Conservation (phyloP, 441 rosid genomes). For the Omphalea diandra region DNA sequence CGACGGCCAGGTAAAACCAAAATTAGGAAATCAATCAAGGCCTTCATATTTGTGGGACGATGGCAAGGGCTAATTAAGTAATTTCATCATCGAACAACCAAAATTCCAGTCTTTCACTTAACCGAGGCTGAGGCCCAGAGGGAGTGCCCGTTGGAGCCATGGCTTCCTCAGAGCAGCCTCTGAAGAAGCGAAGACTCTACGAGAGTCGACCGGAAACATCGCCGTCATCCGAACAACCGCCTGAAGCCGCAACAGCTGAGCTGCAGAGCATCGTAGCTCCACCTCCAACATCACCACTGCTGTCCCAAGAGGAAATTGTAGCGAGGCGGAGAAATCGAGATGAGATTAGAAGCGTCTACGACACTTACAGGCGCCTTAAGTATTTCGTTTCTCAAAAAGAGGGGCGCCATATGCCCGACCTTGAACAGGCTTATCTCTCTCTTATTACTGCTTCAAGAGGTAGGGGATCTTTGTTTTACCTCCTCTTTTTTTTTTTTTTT, state of each 20-base stretch:
- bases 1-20: too few relatives aligned
- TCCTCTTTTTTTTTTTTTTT: not conserved
- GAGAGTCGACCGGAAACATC: slow-evolving; percentile 25
- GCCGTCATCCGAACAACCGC: slow-evolving; percentile 21
- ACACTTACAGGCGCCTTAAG: slow-evolving; percentile 70
- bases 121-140: not conserved
- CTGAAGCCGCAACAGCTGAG: slow-evolving; percentile 31
- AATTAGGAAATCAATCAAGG: too few relatives aligned
- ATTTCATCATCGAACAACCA: slow-evolving; percentile 2
- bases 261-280: slow-evolving; percentile 32
- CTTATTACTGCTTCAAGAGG: slow-evolving; percentile 84
- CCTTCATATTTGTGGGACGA: not conserved
- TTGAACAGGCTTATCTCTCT: slow-evolving; percentile 74
- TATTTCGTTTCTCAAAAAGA: slow-evolving; percentile 62
- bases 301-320: slow-evolving; percentile 67
- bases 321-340: slow-evolving; percentile 68
- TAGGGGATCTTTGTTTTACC: too few relatives aligned
- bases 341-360: slow-evolving; percentile 79
- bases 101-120: not conserved
- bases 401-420: slow-evolving; percentile 43
- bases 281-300: slow-evolving; percentile 60
- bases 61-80: not conserved
- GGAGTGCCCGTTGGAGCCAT: slow-evolving; percentile 35
- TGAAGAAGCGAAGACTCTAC: slow-evolving; percentile 44
- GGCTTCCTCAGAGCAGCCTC: slow-evolving; percentile 52